Percentiles rank a stretch among this genome's conserved stretches.
Conservation (phyloP, 2,329 filamentous ascomycete species). For the Pseudogymnoascus sp. region DNA sequence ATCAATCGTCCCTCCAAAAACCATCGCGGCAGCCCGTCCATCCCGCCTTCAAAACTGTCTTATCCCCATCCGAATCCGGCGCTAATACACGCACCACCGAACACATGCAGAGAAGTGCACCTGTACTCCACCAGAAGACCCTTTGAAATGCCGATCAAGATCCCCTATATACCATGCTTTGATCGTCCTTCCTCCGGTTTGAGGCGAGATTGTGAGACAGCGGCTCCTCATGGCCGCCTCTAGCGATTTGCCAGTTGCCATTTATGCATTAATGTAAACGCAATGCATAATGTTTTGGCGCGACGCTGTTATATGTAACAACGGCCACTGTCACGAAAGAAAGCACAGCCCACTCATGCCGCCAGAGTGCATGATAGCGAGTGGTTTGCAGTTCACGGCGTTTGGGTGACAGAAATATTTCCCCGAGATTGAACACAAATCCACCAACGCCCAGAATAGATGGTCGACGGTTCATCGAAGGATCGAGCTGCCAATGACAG, state of each 20-base stretch:
- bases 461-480: neutral
- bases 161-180: conserved; percentile 4
- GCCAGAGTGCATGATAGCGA: neutral
- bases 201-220: neutral
- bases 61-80: conserved; percentile 8
- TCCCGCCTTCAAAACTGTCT: conserved; percentile 5
- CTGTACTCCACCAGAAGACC: conserved; percentile 6
- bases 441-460: neutral
- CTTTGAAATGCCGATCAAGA: conserved; percentile 4
- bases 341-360: neutral
- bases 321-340: neutral
- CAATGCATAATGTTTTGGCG: neutral
- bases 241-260: neutral
- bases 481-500: neutral
- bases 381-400: neutral
- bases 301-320: neutral
- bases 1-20: neutral
- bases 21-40: neutral
- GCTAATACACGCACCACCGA: conserved; percentile 1
- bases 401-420: neutral
- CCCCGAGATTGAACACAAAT: neutral
- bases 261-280: neutral
- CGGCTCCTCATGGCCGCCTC: neutral
- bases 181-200: neutral
- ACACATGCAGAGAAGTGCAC: neutral